These are phyloP conservation scores for Cystobasidium tubakii DNA, from an alignment of 768 basidiomycete species.

Conservation along the genomic window DNA sequence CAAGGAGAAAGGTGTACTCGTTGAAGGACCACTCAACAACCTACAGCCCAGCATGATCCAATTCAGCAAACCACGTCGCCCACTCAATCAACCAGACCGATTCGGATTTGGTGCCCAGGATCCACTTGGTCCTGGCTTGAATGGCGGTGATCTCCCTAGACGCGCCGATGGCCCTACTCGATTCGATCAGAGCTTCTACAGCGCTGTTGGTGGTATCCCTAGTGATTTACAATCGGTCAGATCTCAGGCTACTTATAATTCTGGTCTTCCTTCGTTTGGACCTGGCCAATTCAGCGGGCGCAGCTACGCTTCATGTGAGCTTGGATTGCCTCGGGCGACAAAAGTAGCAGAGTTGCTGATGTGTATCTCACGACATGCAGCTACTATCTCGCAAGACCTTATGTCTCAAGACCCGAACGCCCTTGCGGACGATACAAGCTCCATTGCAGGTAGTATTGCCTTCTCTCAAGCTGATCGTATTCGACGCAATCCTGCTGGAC, in stretches of 20 bases:
- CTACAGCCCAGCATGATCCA: constrained; percentile 98
- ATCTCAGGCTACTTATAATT: constrained; percentile 92
- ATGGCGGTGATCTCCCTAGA: constrained; percentile 51
- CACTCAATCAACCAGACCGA: constrained; percentile 79
- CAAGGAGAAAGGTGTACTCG: constrained; percentile 88
- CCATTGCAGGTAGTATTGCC: constrained; percentile 49
- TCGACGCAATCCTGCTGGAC: constrained; percentile 61
- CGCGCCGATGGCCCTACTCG: constrained; percentile 86
- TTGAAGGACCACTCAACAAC: constrained; percentile 94
- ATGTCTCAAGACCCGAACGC: constrained; percentile 72
- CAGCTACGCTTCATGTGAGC: constrained; percentile 55
- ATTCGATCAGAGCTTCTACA: constrained; percentile 92
- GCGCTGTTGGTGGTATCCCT: constrained; percentile 90
- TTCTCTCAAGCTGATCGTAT: constrained; percentile 89
- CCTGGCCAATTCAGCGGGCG: constrained; percentile 62
- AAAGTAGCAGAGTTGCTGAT: too few species aligned
- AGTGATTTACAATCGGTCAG: constrained; percentile 92
- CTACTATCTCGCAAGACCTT: constrained; percentile 43
- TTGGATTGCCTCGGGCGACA: constrained; percentile 50
- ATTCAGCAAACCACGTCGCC: constrained; percentile 91
- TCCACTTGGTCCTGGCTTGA: constrained; percentile 51
- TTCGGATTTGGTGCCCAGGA: constrained; percentile 89
- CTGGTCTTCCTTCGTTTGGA: constrained; percentile 70
- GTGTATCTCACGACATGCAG: constrained; percentile 1
- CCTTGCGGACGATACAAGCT: constrained; percentile 40